A percentile compares a stretch with the other conserved stretches of the same genome.
phyloP scores from a whole-genome alignment of 345 rosid species.

The Physaria fendleri region DNA sequence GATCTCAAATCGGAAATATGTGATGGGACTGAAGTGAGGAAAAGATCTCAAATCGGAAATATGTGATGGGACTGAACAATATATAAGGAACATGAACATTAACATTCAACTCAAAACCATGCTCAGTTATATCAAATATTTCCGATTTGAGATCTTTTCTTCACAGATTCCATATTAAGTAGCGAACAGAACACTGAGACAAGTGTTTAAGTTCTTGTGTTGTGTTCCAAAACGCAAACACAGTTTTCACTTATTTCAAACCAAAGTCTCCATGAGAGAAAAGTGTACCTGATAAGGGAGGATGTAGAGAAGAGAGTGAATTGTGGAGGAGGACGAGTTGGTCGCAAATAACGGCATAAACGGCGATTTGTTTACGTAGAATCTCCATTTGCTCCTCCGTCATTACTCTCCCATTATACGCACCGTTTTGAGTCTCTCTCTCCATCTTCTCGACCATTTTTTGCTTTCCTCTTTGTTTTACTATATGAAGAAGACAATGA shows the following conservation, averaged over 20 bases:
- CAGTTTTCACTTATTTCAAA: no score
- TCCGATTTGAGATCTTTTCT: not conserved
- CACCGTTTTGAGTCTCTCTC: constrained; percentile 25
- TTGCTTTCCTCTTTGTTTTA: no score
- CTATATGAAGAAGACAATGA: constrained; percentile 9
- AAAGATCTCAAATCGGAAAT: no score
- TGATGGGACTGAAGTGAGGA: no score
- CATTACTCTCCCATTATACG: constrained; percentile 38
- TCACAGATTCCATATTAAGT: not conserved
- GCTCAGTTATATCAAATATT: no score
- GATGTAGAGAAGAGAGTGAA: no score
- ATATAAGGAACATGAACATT: no score
- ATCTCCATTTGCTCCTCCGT: constrained; percentile 77
- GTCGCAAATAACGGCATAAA: constrained; percentile 46
- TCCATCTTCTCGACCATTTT: constrained; percentile 23
- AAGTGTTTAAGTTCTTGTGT: not conserved
- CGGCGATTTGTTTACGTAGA: constrained; percentile 59
- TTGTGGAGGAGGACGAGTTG: constrained; percentile 57
- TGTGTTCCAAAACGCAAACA: not conserved
- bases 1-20: no score
- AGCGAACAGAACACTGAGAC: not conserved
- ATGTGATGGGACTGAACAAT: no score
- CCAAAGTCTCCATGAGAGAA: no score
- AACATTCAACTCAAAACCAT: no score
- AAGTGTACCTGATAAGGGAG: constrained; percentile 38